Base-by-base conservation (phyloP, 1,139 yeast species). In the Saccharomycopsis phalli region DNA sequence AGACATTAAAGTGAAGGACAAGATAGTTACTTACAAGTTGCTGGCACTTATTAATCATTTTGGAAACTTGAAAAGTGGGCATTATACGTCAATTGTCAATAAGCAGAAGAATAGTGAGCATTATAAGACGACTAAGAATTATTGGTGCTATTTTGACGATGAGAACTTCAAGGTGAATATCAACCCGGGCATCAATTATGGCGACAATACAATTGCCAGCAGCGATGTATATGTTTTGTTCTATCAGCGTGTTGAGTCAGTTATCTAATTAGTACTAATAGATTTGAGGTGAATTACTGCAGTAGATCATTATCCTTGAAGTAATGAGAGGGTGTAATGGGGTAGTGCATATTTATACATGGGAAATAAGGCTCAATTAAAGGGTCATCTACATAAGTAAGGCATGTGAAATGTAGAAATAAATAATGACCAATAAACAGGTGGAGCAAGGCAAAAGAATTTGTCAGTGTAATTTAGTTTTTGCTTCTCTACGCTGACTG, bases 71-170 rank as follows among this genome's bases (percentile, higher is more conserved):
- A 74, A 75, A 47, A 74, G 81, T 44, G 93, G 93, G 0, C 93
- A 81, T 56, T 81, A 81, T 53, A 81, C 87, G 1, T 62, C 87
- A 0, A 62, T 74, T 43, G 77, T 80, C 1, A 69, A 78, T 51
- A 80, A 80, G 55, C 38, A 37, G 20, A 36, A 29, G 31, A 30
- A 36, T 14, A 22, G 7, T 11, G 25, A 18, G 28, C 20, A 17
- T 18, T 30, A 30, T 18, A 41, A 60, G 37, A 41, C 51, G 1
- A 44, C 57, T 1, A 51, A 53, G 6, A 65, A 64, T 49, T 58
- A 69, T 50, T 81, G 91, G 91, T 77, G 81, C 53, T 69, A 71
- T 46, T 81, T 81, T 57, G 91, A 81, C 53, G 93, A 81, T 56
- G 86, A 76, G 45, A 59, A 62, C 34, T 77, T 78, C 1, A 69